A percentile compares a stretch with the other conserved stretches of the same genome.
phyloP scores from a whole-genome alignment of 768 basidiomycete genomes.

The Collybia nuda region DNA sequence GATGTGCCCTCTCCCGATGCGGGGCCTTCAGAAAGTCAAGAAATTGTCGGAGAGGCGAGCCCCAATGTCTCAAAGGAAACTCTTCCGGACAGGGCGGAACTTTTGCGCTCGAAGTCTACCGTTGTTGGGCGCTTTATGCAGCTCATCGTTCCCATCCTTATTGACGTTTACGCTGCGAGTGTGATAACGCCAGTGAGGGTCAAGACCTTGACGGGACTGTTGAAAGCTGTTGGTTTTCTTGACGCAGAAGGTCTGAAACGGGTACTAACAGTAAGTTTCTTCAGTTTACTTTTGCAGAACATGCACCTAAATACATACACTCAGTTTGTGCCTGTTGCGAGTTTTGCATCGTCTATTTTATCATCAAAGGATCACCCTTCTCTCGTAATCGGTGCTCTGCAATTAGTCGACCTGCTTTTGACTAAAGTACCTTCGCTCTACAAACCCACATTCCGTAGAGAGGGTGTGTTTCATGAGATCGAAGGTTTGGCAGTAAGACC shows the following conservation, averaged over 20 bases:
- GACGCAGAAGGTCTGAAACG: constrained; percentile 72
- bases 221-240: constrained; percentile 91
- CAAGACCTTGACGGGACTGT: constrained; percentile 82
- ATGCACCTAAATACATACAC: constrained; percentile 9
- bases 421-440: constrained; percentile 83
- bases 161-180: constrained; percentile 99
- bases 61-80: constrained; percentile 33
- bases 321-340: constrained; percentile 91
- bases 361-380: constrained; percentile 90
- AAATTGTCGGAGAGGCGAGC: constrained; percentile 34
- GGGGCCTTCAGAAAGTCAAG: constrained; percentile 32
- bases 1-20: constrained; percentile 27
- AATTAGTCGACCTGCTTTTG: constrained; percentile 90
- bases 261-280: constrained; percentile 69
- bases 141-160: constrained; percentile 87
- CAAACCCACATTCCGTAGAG: constrained; percentile 85
- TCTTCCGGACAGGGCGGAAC: constrained; percentile 62
- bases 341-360: constrained; percentile 91
- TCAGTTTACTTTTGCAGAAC: constrained; percentile 4
- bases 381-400: constrained; percentile 85
- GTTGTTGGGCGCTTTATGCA: constrained; percentile 85
- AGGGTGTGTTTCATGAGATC: constrained; percentile 96
- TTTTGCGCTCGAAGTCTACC: constrained; percentile 72
- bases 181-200: constrained; percentile 85
- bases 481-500: constrained; percentile 69